These are phyloP conservation scores for Cercospora sesami DNA, from an alignment of 2,329 filamentous ascomycete genomes.

Conservation along the genomic window DNA sequence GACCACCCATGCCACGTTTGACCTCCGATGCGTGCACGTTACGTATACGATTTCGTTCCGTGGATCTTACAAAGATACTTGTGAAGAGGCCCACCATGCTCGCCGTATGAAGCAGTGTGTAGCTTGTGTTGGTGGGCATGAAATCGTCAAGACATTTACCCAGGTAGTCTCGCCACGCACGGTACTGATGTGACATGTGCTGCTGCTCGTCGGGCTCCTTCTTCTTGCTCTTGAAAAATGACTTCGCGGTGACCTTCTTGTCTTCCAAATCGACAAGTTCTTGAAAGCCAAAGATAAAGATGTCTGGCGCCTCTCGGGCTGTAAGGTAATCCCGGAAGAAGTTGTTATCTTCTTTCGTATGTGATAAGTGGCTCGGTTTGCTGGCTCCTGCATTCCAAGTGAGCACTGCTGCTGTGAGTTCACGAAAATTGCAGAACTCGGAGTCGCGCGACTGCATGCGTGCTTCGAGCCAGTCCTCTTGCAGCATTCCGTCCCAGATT, in stretches of 20 bases:
- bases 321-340: constrained; percentile 82
- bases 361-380: constrained; percentile 78
- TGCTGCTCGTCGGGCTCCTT: constrained; percentile 84
- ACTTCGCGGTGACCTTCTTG: constrained; percentile 94
- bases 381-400: constrained; percentile 98
- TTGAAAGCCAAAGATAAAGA: constrained; percentile 94
- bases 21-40: constrained; percentile 79
- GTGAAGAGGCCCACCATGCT: constrained; percentile 93
- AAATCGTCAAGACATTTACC: constrained; percentile 78
- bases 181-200: constrained; percentile 94
- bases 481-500: constrained; percentile 87
- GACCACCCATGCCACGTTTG: constrained; percentile 92
- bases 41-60: constrained; percentile 71
- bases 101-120: constrained; percentile 82
- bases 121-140: constrained; percentile 73
- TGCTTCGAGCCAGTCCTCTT: constrained; percentile 90
- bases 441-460: constrained; percentile 82
- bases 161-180: constrained; percentile 91
- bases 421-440: constrained; percentile 81
- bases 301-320: constrained; percentile 77
- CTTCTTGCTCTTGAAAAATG: constrained; percentile 77
- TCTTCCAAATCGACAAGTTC: constrained; percentile 98
- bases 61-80: constrained; percentile 87
- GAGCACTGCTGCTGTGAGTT: constrained; percentile 76
- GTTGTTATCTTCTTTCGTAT: constrained; percentile 66